Percentiles rank a stretch among this genome's conserved stretches.
Evolutionary conservation across 345 rosid species (phyloP).

Genomic region (Nasturtium officinale): DNA sequence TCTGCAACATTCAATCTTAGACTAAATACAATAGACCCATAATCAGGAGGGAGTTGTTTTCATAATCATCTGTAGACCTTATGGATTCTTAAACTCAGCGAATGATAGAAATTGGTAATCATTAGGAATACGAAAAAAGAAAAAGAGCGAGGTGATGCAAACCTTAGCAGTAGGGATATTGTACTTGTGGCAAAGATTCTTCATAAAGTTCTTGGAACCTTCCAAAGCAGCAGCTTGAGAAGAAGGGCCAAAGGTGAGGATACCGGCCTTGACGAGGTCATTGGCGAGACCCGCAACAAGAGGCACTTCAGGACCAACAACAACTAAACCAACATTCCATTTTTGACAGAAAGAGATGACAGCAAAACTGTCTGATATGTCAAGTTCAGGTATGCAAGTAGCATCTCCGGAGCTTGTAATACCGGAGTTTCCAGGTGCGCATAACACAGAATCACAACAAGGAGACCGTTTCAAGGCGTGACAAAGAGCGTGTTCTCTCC

Average conservation of each 20-base stretch:
- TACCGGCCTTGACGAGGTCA: conserved; percentile 65
- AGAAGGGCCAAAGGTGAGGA: conserved; percentile 91
- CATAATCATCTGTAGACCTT: conserved; percentile 16
- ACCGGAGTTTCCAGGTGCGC: conserved; percentile 95
- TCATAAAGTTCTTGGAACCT: conserved; percentile 97
- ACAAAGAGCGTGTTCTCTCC: conserved; percentile 94
- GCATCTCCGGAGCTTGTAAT: conserved; percentile 81
- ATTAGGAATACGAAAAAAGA: background rate
- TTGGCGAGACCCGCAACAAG: conserved; percentile 88
- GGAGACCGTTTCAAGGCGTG: conserved; percentile 77
- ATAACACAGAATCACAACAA: conserved; percentile 71
- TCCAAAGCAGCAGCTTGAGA: conserved; percentile 95
- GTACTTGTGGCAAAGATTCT: conserved; percentile 81
- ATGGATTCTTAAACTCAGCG: conserved; percentile 6
- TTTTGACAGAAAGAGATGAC: conserved; percentile 71
- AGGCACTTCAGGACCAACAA: conserved; percentile 94
- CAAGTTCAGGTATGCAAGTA: conserved; percentile 74
- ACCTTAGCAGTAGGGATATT: conserved; percentile 97
- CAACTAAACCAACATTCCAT: conserved; percentile 73
- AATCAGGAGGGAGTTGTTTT: background rate
- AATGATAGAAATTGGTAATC: background rate
- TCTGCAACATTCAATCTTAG: background rate
- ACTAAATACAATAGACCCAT: background rate
- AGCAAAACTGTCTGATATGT: conserved; percentile 61
- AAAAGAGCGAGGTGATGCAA: conserved; percentile 1